Base-by-base conservation (phyloP, 2,329 filamentous ascomycete genomes). In the Aspergillus sergii region DNA sequence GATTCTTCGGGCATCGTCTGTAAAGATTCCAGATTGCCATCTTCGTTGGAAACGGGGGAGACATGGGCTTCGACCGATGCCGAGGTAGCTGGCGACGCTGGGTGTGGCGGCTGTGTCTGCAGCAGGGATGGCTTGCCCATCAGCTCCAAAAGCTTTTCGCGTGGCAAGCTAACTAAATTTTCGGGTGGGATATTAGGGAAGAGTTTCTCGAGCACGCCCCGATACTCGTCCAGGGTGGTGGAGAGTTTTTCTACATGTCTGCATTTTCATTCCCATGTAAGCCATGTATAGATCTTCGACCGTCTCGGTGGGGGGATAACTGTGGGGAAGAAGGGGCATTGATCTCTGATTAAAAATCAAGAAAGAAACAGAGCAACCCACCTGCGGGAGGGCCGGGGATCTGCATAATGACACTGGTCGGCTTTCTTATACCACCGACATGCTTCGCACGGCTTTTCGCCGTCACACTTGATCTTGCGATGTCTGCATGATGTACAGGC, bases 401-500 rank as follows among this genome's bases (percentile, higher is more conserved):
- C 93, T 68, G 92, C 90, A 76, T 94, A 94, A 71, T 89, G 89
- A 74, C 92, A 94, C 60, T 88, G 84, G 75, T 93, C 91, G 4
- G 91, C 89, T 66, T 91, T 91, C 61, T 92, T 88, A 74, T 92
- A 94, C 76, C 91, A 93, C 62, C 91, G 85, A 75, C 92, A 95
- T 74, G 93, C 91, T 43, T 91, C 90, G 73, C 92, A 95, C 12
- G 92, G 92, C 72, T 92, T 89, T 68, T 89, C 86, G 60, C 92
- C 92, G 79, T 94, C 91, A 73, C 92, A 95, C 66, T 92, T 89
- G 60, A 94, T 94, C 78, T 94, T 95, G 65, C 91, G 86, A 69
- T 91, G 85, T 73, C 93, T 89, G 79, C 91, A 93, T 71, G 91
- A 90, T 55, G 90, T 88, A 75, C 90, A 93, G 43, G 90, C 90